Base-by-base conservation (phyloP, 257 asterid genomes). In the Przewalskia tangutica region DNA sequence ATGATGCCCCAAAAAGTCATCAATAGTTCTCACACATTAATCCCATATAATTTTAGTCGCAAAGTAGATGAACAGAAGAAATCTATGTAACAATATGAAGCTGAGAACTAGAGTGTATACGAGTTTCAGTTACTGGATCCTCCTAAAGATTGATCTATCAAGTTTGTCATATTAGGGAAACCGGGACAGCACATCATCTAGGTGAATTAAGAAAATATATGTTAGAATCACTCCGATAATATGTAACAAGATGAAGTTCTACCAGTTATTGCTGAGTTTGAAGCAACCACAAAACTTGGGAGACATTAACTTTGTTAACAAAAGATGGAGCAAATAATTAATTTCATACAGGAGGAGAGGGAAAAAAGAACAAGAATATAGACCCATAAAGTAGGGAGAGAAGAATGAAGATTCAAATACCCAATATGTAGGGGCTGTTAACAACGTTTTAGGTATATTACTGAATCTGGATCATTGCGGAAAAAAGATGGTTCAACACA, bases 401-500 rank as follows among this genome's bases (percentile, higher is more conserved):
- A 53, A 81, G 59, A 66, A 76, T 1, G 65, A 83, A 60, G 38
- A 32, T 48, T 55, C 48, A 56, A 82, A 68, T 10, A 79, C 14
- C 85, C 56, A 62, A 62, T 12, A 79, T 82, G 79, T 23, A 13
- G 12, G 78, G 77, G 79, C 79, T 36, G 68, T 82, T 58, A 48
- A 71, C 55, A 68, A 50, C 16, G 36, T 55, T 85, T 70, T 70
- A 84, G 42, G 73, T 38, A 79, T 70, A 78, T 70, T 85, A 85
- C 59, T 59, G 82, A 51, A 60, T 68, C 73, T 82, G 63, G 85
- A 71, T 70, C 68, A 78, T 63, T 51, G 83, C 23, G 75, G 77
- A 55, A 59, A 79, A 27, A 60, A 56, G 44, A 65, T 82, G n/a
- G 58, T 58, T 67, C 78, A 67, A 80, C 12, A 75, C 63, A 50